phyloP scores from a whole-genome alignment of 768 basidiomycete genomes.

The Hygrocybe coccinea region DNA sequence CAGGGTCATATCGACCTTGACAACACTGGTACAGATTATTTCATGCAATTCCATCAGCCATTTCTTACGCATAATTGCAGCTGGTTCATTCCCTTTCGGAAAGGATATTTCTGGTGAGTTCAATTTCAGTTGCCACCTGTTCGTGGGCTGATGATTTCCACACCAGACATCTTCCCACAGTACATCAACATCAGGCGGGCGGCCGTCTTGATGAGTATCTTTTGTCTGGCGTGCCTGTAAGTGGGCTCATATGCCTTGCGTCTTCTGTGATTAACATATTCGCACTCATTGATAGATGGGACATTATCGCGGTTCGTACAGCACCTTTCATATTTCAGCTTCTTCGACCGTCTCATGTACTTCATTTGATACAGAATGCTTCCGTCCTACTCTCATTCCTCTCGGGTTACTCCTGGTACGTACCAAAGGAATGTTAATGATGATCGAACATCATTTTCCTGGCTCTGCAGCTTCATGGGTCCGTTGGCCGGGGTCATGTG shows the following conservation, averaged over 20 bases:
- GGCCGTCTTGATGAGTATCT: constrained; percentile 7
- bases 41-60: neutral
- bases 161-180: constrained; percentile 2
- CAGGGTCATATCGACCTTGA: too few species aligned
- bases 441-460: neutral
- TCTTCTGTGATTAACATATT: neutral
- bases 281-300: neutral
- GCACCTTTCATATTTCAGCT: neutral
- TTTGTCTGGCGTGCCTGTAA: constrained; percentile 8
- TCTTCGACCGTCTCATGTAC: neutral
- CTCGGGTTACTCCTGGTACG: constrained; percentile 7
- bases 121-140: neutral
- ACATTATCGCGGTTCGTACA: constrained; percentile 9
- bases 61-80: neutral
- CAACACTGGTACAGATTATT: constrained; percentile 3
- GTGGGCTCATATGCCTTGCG: neutral
- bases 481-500: constrained; percentile 7
- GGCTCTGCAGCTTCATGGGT: constrained; percentile 6
- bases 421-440: neutral
- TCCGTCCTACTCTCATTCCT: constrained; percentile 6
- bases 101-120: constrained; percentile 8
- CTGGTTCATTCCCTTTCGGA: constrained; percentile 9
- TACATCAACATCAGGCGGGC: constrained; percentile 11
- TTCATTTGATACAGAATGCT: constrained; percentile 1
- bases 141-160: neutral